phyloP scores from a whole-genome alignment of 2,329 filamentous ascomycete species.

The Pseudopyrenochaeta lycopersici region DNA sequence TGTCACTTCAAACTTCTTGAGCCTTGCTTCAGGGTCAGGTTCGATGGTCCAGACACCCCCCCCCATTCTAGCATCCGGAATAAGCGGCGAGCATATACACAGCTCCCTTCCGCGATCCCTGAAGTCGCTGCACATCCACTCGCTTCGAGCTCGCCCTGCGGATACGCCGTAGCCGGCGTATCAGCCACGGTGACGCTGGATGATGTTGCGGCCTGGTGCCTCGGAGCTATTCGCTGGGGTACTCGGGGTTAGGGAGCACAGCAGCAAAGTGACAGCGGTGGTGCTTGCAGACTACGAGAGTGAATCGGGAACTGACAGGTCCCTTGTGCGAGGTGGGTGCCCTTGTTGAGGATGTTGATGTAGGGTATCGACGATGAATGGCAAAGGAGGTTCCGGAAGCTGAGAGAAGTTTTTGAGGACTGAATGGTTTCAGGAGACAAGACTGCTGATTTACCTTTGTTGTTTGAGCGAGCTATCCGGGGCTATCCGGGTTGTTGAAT shows the following conservation, averaged over 20 bases:
- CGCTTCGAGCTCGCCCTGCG: neutral
- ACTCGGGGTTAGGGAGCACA: neutral
- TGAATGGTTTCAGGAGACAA: too few species aligned
- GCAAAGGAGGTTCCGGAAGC: neutral
- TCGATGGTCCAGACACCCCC: too few species aligned
- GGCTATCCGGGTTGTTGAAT: too few species aligned
- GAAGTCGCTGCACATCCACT: neutral
- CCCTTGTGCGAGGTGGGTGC: neutral
- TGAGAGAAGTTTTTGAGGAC: too few species aligned
- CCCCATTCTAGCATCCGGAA: too few species aligned
- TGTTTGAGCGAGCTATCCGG: too few species aligned
- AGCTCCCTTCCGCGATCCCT: too few species aligned
- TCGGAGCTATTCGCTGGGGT: neutral
- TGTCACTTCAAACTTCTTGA: too few species aligned
- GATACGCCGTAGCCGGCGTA: neutral
- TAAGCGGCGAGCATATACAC: too few species aligned
- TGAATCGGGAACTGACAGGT: slow-evolving; percentile 10
- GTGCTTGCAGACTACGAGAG: slow-evolving; percentile 14
- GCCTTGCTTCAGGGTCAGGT: too few species aligned
- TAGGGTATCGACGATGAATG: neutral
- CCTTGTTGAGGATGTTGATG: slow-evolving; percentile 13
- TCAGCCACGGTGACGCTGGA: slow-evolving; percentile 5
- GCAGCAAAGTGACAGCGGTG: neutral
- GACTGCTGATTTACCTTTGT: too few species aligned
- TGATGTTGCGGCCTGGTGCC: slow-evolving; percentile 6